A percentile compares a stretch with the other conserved stretches of the same genome.
These are phyloP conservation scores for Achaetomium macrosporum DNA, from an alignment of 2,329 filamentous ascomycete genomes.

Conservation along the genomic window DNA sequence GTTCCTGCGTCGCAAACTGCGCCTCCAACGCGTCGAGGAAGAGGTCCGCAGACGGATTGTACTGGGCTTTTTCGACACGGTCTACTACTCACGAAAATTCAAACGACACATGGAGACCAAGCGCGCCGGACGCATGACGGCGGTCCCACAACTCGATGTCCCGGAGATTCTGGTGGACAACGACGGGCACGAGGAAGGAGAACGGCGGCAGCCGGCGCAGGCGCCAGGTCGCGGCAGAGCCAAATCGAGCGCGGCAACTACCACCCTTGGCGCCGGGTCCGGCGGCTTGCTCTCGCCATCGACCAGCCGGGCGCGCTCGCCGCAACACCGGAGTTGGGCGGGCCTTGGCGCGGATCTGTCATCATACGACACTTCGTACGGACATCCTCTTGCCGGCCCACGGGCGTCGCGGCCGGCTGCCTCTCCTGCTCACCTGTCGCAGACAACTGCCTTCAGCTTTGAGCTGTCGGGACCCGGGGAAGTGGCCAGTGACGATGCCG, in stretches of 20 bases:
- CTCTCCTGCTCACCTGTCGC: slow-evolving; percentile 17
- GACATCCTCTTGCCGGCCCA: slow-evolving; percentile 51
- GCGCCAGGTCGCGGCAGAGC: slow-evolving; percentile 7
- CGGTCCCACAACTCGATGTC: slow-evolving; percentile 71
- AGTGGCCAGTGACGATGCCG: slow-evolving; percentile 17
- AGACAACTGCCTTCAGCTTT: slow-evolving; percentile 53
- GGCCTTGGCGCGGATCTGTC: slow-evolving; percentile 39
- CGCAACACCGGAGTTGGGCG: slow-evolving; percentile 32
- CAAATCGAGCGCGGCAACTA: slow-evolving; percentile 25
- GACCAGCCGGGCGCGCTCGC: not conserved
- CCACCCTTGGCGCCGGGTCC: not conserved
- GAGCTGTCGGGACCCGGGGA: slow-evolving; percentile 36
- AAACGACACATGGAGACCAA: slow-evolving; percentile 68
- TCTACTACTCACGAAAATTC: slow-evolving; percentile 82
- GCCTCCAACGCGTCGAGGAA: slow-evolving; percentile 90
- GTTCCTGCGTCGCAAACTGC: slow-evolving; percentile 81
- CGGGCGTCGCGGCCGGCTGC: slow-evolving; percentile 35
- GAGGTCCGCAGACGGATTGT: slow-evolving; percentile 87
- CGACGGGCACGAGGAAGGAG: slow-evolving; percentile 45
- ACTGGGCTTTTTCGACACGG: slow-evolving; percentile 89
- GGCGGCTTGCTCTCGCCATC: slow-evolving; percentile 15
- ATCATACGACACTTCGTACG: slow-evolving; percentile 36
- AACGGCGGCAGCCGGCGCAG: slow-evolving; percentile 8
- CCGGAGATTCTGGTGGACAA: slow-evolving; percentile 90
- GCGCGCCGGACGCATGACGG: slow-evolving; percentile 68